Conservation (phyloP, 805 yeast genomes). For the Suhomyces sp. region DNA sequence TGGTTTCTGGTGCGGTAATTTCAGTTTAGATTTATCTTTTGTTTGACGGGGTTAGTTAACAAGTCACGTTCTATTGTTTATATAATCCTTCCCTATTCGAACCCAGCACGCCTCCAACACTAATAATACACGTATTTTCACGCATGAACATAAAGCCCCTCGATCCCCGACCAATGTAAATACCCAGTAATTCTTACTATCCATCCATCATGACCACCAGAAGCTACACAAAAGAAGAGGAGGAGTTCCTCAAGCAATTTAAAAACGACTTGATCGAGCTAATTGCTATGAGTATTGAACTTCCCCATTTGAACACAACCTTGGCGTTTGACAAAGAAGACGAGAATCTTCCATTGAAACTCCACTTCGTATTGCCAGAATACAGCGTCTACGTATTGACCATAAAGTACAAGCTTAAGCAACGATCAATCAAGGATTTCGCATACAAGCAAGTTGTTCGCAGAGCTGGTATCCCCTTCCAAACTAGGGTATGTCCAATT, state of each 20-base stretch:
- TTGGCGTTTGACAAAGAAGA: constrained; percentile 20
- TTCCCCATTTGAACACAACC: constrained; percentile 24
- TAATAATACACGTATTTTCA: neutral
- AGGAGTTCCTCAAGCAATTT: constrained; percentile 14
- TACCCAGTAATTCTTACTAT: neutral
- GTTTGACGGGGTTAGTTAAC: neutral
- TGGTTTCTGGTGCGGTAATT: neutral
- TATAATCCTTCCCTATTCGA: neutral
- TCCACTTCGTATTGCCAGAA: constrained; percentile 26
- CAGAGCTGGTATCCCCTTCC: constrained; percentile 25
- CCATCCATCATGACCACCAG: neutral
- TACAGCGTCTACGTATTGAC: constrained; percentile 21
- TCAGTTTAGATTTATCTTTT: neutral
- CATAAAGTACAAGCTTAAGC: constrained; percentile 21
- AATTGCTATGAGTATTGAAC: constrained; percentile 22
- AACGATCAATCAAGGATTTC: constrained; percentile 19
- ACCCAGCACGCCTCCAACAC: neutral
- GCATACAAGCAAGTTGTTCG: constrained; percentile 27
- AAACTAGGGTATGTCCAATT: constrained; percentile 18
- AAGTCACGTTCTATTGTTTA: neutral
- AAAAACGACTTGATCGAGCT: constrained; percentile 24
- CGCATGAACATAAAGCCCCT: neutral
- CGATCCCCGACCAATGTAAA: neutral
- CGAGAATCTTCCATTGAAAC: constrained; percentile 24
- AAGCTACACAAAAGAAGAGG: constrained; percentile 1